phyloP scores from a whole-genome alignment of 768 basidiomycete species.

The Clavaria fumosa region DNA sequence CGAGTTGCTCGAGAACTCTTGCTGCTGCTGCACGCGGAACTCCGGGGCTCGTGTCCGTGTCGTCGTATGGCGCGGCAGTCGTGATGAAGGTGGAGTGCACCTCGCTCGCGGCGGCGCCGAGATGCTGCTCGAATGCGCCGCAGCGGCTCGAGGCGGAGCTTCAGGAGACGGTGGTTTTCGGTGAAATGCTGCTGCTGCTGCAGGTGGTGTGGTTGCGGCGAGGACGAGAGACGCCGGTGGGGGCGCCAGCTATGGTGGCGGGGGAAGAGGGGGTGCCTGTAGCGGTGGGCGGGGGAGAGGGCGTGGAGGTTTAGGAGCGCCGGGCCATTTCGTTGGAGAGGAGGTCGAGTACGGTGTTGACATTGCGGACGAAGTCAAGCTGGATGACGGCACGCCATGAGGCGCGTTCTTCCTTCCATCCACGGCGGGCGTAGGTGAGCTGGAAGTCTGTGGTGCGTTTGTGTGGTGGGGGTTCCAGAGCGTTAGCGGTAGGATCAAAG shows the following conservation, averaged over 20 bases:
- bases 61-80: slow-evolving; percentile 29
- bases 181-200: too few relatives aligned
- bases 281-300: slow-evolving; percentile 36
- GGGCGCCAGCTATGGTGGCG: slow-evolving; percentile 23
- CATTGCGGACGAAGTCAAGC: too few relatives aligned
- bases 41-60: slow-evolving; percentile 25
- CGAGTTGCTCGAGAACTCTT: too few relatives aligned
- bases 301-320: slow-evolving; percentile 40
- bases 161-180: slow-evolving; percentile 45
- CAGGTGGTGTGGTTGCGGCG: too few relatives aligned
- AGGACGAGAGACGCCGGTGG: slow-evolving; percentile 20
- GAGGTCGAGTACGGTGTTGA: too few relatives aligned
- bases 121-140: slow-evolving; percentile 40
- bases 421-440: slow-evolving; percentile 49
- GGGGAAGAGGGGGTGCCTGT: slow-evolving; percentile 10
- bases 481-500: too few relatives aligned
- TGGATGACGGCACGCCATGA: slow-evolving; percentile 67
- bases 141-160: slow-evolving; percentile 42
- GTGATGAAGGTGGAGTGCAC: slow-evolving; percentile 24
- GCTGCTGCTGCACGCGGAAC: slow-evolving; percentile 44
- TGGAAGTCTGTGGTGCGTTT: slow-evolving; percentile 70
- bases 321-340: slow-evolving; percentile 60
- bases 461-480: too few relatives aligned
- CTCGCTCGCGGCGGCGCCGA: slow-evolving; percentile 45
- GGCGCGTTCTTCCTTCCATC: slow-evolving; percentile 53